A percentile compares a stretch with the other conserved stretches of the same genome.
Conservation (phyloP, 2,329 filamentous ascomycete genomes). For the Nemania abortiva region DNA sequence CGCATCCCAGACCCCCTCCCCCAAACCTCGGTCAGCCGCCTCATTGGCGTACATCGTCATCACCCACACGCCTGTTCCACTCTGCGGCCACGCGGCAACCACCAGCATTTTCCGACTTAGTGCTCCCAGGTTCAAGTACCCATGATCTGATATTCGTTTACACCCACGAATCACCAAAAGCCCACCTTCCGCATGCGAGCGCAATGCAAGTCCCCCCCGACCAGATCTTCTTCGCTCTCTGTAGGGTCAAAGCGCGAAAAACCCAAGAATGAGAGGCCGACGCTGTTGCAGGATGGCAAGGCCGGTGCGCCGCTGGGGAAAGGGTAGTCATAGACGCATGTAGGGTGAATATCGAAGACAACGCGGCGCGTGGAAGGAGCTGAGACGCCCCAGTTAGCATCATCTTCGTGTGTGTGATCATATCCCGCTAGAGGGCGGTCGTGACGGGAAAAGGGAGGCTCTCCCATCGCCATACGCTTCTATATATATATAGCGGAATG, state of each 20-base stretch:
- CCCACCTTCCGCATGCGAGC: conserved; percentile 1
- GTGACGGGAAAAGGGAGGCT: too few species aligned
- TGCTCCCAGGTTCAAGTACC: not conserved
- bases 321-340: conserved; percentile 2
- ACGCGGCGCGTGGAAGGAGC: not conserved
- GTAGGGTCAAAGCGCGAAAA: not conserved
- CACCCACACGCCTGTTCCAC: not conserved
- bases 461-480: too few species aligned
- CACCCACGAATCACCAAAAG: not conserved
- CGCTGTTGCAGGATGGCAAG: conserved; percentile 7
- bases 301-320: not conserved
- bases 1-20: not conserved
- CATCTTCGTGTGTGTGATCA: too few species aligned
- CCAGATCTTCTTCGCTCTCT: not conserved
- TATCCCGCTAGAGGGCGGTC: too few species aligned
- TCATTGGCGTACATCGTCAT: not conserved
- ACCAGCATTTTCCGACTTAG: not conserved
- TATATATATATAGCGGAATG: too few species aligned
- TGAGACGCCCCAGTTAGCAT: too few species aligned
- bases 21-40: not conserved
- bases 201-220: not conserved
- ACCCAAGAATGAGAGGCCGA: not conserved
- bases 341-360: not conserved
- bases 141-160: not conserved
- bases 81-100: conserved; percentile 1